Conservation (phyloP, 2,329 filamentous ascomycete genomes). For the Corinectria fuckeliana region DNA sequence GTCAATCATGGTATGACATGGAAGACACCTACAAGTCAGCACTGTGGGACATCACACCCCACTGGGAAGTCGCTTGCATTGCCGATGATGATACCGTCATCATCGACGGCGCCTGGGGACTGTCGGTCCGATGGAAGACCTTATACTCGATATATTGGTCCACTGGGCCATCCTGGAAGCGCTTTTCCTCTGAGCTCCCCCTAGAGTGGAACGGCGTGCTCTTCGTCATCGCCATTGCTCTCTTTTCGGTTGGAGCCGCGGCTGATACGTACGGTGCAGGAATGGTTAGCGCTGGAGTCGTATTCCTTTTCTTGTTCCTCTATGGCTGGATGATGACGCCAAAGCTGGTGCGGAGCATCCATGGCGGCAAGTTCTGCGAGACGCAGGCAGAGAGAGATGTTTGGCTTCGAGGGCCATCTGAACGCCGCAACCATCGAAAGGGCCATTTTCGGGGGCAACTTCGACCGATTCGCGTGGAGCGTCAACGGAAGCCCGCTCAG, state of each 20-base stretch:
- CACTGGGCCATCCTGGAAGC: conserved; percentile 35
- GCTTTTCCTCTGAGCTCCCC: conserved; percentile 21
- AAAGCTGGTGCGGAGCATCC: conserved; percentile 33
- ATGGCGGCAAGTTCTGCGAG: conserved; percentile 40
- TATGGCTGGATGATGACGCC: conserved; percentile 35
- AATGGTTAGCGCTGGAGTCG: conserved; percentile 27
- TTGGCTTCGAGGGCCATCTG: conserved; percentile 44
- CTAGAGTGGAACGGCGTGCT: conserved; percentile 32
- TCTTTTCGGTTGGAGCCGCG: conserved; percentile 25
- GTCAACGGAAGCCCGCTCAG: conserved; percentile 39
- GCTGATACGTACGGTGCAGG: conserved; percentile 2
- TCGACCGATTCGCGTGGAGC: conserved; percentile 40
- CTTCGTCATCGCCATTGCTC: conserved; percentile 30
- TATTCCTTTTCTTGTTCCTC: conserved; percentile 35
- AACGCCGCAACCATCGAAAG: conserved; percentile 39
- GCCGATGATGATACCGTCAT: conserved; percentile 44
- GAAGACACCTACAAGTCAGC: conserved; percentile 40
- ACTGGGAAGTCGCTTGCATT: conserved; percentile 43
- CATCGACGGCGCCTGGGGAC: conserved; percentile 42
- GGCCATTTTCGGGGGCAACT: conserved; percentile 40
- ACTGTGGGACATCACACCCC: conserved; percentile 45
- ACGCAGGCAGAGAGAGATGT: conserved; percentile 40
- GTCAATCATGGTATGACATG: conserved; percentile 42
- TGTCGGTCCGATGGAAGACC: conserved; percentile 42
- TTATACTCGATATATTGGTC: conserved; percentile 40